These are phyloP conservation scores for Penicillium crystallinum DNA, from an alignment of 495 filamentous ascomycete genomes.

Conservation along the genomic window DNA sequence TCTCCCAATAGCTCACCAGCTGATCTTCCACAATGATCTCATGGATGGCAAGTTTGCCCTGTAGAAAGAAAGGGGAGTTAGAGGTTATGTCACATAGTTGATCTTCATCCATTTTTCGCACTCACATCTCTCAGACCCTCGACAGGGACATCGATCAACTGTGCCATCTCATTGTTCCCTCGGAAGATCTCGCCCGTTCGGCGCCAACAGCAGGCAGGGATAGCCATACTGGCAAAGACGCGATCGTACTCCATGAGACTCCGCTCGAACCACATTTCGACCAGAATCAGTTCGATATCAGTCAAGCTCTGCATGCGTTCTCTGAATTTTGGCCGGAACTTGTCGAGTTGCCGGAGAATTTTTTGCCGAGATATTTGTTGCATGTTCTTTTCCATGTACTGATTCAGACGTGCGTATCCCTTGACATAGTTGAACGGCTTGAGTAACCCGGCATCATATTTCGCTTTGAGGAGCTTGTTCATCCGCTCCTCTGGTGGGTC, in stretches of 20 bases:
- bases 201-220: conserved; percentile 96
- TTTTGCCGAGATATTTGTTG: conserved; percentile 71
- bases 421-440: conserved; percentile 98
- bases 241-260: conserved; percentile 95
- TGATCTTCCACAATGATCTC: conserved; percentile 93
- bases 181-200: conserved; percentile 96
- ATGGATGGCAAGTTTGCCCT: conserved; percentile 94
- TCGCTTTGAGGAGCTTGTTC: conserved; percentile 90
- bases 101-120: conserved; percentile 3
- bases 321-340: conserved; percentile 91
- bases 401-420: conserved; percentile 81
- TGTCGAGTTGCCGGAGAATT: conserved; percentile 83
- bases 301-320: conserved; percentile 88
- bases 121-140: conserved; percentile 86
- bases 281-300: conserved; percentile 85
- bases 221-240: conserved; percentile 98
- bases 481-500: conserved; percentile 90
- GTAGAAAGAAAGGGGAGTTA: background rate
- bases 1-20: conserved; percentile 97
- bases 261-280: conserved; percentile 98
- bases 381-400: conserved; percentile 87
- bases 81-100: background rate
- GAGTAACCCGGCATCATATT: conserved; percentile 88
- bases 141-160: conserved; percentile 89
- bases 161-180: conserved; percentile 98